Evolutionary conservation across 2,329 filamentous ascomycete species (phyloP).

Genomic region (Elsinoe fawcettii): DNA sequence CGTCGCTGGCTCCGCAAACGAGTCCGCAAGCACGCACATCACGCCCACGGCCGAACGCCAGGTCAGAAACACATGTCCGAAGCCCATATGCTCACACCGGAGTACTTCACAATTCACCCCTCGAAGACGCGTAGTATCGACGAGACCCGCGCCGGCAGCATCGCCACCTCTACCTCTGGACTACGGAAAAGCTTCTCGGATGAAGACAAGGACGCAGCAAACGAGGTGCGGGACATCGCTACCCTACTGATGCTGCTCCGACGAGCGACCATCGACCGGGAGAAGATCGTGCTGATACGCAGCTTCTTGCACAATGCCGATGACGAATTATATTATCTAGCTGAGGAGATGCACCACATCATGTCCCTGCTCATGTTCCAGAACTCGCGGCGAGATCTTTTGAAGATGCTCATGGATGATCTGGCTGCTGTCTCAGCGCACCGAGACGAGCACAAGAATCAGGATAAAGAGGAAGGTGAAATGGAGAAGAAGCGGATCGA

Average conservation of each 20-base stretch:
- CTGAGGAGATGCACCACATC: conserved; percentile 70
- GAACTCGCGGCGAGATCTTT: conserved; percentile 68
- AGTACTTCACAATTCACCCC: conserved; percentile 69
- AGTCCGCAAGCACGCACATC: conserved; percentile 50
- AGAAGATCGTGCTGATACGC: conserved; percentile 78
- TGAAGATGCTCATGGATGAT: conserved; percentile 58
- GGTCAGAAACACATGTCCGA: conserved; percentile 35
- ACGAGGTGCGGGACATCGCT: conserved; percentile 57
- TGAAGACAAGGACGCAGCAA: conserved; percentile 39
- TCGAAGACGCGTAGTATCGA: conserved; percentile 20
- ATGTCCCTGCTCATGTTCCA: conserved; percentile 88
- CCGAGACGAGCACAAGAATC: conserved; percentile 38
- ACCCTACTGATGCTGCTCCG: conserved; percentile 63
- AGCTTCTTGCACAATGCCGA: conserved; percentile 72
- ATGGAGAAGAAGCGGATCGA: conserved; percentile 48
- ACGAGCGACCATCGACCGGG: conserved; percentile 70
- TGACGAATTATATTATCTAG: conserved; percentile 67
- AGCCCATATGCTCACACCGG: conserved; percentile 60
- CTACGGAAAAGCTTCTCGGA: conserved; percentile 29
- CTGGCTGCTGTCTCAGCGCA: conserved; percentile 49
- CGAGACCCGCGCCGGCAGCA: conserved; percentile 18
- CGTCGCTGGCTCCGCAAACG: conserved; percentile 81
- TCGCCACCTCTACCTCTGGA: conserved; percentile 9
- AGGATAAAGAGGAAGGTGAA: conserved; percentile 36
- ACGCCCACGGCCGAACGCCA: conserved; percentile 33